Evolutionary conservation across 129 eudicot genomes (phyloP), one percentile per base, ranked within the genome.

Genomic region (Saposhnikovia divaricata): DNA sequence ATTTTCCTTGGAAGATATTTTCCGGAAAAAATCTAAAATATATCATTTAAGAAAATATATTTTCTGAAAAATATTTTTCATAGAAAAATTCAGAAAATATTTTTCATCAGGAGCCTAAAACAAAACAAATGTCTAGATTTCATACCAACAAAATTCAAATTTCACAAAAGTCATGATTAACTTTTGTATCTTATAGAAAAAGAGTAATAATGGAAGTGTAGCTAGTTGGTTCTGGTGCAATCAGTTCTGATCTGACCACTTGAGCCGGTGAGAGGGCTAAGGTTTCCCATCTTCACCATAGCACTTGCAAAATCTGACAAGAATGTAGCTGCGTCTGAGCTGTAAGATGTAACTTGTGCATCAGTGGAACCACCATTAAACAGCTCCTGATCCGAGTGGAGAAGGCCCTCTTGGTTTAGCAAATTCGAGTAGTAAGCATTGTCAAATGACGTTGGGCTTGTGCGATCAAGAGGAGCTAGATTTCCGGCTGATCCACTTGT

Each of bases 241-340:
- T 77, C 53, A 21, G 76, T 48, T 47, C 84, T 76, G 63, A 82
- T 77, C 77, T 82, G 77, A 19, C 84, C 84, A 50, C n/a, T 66
- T 1, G 77, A 18, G 45, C 84, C 84, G 2, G 84, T 82, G 44
- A 82, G 84, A 8, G 84, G 84, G 72, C 84, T 77, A 68, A 82
- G 81, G 71, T 76, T 82, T 8, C 84, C 80, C 84, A 81, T 81
- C 76, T 75, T 81, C 34, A 81, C 84, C 84, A 81, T 81, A 3
- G 76, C 84, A 45, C 44, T 66, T 40, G 80, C 84, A 65, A 81
- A 81, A 59, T 81, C 84, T 1, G 84, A 15, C 74, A 75, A 65
- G 70, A 81, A 81, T 6, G 84, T 81, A 38, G 84, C 57, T 5
- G 27, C 2, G 38, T 27, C 37, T 40, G 84, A 43, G 27, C 47